A percentile compares a stretch with the other conserved stretches of the same genome.
Conservation (phyloP, 2,329 filamentous ascomycete genomes). For the Arthroderma sp. region DNA sequence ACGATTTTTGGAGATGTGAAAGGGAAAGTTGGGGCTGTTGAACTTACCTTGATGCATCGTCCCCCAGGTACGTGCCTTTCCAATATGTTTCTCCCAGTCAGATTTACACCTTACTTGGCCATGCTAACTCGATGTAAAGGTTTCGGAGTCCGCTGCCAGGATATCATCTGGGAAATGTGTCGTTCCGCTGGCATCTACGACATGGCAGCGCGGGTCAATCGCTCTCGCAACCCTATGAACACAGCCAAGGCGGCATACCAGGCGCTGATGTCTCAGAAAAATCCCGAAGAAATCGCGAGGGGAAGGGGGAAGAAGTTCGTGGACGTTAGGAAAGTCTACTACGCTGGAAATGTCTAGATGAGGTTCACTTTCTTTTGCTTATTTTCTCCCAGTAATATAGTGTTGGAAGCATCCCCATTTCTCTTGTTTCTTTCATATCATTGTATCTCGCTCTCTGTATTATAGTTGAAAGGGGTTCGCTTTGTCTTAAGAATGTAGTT, state of each 20-base stretch:
- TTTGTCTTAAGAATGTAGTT: too few relatives aligned
- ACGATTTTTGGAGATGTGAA: slow-evolving; percentile 80
- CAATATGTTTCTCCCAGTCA: neutral
- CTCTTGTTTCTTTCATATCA: neutral
- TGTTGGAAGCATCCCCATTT: neutral
- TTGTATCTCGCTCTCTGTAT: too few relatives aligned
- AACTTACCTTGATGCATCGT: slow-evolving; percentile 67
- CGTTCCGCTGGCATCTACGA: slow-evolving; percentile 77
- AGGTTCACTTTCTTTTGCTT: neutral
- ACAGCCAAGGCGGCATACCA: slow-evolving; percentile 82
- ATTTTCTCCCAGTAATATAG: slow-evolving; percentile 4
- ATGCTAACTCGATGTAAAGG: slow-evolving; percentile 32
- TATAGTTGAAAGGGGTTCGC: too few relatives aligned
- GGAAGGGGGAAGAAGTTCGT: slow-evolving; percentile 90
- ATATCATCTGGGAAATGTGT: slow-evolving; percentile 89
- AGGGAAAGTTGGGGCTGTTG: slow-evolving; percentile 75
- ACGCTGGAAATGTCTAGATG: slow-evolving; percentile 48
- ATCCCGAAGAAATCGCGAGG: slow-evolving; percentile 80
- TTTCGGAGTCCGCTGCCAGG: slow-evolving; percentile 83
- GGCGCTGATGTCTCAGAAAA: slow-evolving; percentile 67
- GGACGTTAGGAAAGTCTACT: slow-evolving; percentile 94
- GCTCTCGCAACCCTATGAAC: slow-evolving; percentile 94
- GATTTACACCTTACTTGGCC: neutral
- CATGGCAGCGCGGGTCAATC: slow-evolving; percentile 66
- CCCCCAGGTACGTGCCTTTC: slow-evolving; percentile 60